A percentile compares a stretch with the other conserved stretches of the same genome.
phyloP scores from a whole-genome alignment of 805 yeast genomes.

The Candida maltosa region DNA sequence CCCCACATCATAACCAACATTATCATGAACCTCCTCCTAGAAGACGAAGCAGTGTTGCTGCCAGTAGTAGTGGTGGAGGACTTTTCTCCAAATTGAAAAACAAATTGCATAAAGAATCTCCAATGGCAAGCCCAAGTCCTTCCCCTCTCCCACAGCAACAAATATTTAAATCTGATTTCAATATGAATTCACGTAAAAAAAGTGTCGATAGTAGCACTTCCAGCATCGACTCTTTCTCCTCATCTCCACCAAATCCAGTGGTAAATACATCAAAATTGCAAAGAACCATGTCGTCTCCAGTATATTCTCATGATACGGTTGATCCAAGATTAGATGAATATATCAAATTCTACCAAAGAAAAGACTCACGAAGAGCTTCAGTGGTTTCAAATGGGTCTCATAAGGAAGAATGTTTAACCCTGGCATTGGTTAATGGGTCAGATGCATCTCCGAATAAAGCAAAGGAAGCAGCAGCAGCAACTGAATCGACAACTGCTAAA shows the following conservation, averaged over 20 bases:
- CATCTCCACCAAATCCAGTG: neutral
- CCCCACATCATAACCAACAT: neutral
- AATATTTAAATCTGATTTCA: constrained; percentile 6
- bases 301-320: constrained; percentile 2
- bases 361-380: constrained; percentile 16
- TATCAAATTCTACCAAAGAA: constrained; percentile 29
- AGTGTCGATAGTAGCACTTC: neutral
- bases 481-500: constrained; percentile 12
- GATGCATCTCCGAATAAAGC: constrained; percentile 8
- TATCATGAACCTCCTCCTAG: too few species aligned
- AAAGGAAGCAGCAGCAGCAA: constrained; percentile 1
- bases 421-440: constrained; percentile 8
- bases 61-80: constrained; percentile 10
- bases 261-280: neutral
- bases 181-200: constrained; percentile 3
- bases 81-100: constrained; percentile 37
- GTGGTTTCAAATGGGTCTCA: constrained; percentile 14
- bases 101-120: constrained; percentile 18
- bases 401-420: neutral
- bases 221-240: neutral
- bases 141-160: constrained; percentile 5
- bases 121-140: constrained; percentile 7
- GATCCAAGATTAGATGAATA: constrained; percentile 38
- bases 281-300: constrained; percentile 4
- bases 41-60: constrained; percentile 14